Evolutionary conservation across 192 early-diverging fungal species (phyloP), one percentile per base, ranked within the genome.

Genomic region (Backusella tuberculispora): DNA sequence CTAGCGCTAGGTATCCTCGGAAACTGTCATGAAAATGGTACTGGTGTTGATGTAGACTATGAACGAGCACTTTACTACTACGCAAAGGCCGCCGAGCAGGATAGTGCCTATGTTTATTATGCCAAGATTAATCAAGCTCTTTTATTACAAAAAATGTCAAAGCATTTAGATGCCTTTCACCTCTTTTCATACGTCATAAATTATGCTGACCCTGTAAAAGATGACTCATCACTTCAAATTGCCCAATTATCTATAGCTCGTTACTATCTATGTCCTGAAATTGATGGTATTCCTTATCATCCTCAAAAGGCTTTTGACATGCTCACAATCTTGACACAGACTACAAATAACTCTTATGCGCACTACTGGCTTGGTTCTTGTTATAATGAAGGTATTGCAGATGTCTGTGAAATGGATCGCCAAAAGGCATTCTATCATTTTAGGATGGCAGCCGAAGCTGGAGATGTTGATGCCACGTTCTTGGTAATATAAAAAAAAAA

Each of bases 321-420:
- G 21, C 43, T 81, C 6, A 26, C 37, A 24, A 26, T 14, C 2
- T 38, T 81, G 12, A 63, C 73, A 21, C 37, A 50, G 13, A 47
- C 60, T 15, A 56, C 34, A 2, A 66, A 69, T 26, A 73, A 75
- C 47, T 37, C 53, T 34, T 40, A 71, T 48, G 75, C 76, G 34
- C 76, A 78, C 50, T 78, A 77, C 44, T 81, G 80, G 80, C 66
- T 81, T 19, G 80, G 68, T 38, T 71, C 76, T 43, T 78, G 76
- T 19, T 81, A 81, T 64, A 72, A 81, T 74, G 80, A 81, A 71
- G 80, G 80, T 8, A 71, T 78, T 47, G 17, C 34, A 34, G 80
- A 56, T 17, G 44, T 71, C 13, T 71, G 69, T 53, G 69, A 74
- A 10, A 73, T 44, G 47, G 73, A 81, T 72, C 66, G 78, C 29